Conservation (phyloP, 345 rosid species). For the Rhodomyrtus tomentosa region DNA sequence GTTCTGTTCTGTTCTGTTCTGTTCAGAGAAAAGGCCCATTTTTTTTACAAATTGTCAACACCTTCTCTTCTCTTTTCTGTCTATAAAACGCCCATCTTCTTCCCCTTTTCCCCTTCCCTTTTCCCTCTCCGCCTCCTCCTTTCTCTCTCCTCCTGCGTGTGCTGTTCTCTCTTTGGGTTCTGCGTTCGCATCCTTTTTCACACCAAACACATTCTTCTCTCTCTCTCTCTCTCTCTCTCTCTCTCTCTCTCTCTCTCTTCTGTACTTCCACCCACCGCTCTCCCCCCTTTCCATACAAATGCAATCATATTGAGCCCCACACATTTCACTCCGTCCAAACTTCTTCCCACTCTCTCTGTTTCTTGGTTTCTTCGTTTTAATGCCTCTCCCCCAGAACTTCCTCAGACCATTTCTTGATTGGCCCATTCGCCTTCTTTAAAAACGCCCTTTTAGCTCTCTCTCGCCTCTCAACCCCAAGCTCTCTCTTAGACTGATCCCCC, state of each 20-base stretch:
- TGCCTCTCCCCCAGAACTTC: neutral
- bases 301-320: slow-evolving; percentile 29
- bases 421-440: neutral
- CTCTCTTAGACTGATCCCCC: neutral
- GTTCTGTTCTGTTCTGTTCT: too few relatives aligned
- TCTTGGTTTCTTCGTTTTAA: neutral
- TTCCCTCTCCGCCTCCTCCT: neutral
- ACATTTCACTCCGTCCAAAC: neutral
- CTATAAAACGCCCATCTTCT: neutral
- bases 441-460: neutral
- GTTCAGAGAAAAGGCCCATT: too few relatives aligned
- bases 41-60: too few relatives aligned
- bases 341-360: neutral
- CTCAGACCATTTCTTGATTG: neutral
- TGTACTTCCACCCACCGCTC: neutral
- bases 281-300: slow-evolving; percentile 1
- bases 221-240: neutral
- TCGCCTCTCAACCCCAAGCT: neutral
- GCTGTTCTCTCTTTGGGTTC: neutral
- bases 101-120: neutral
- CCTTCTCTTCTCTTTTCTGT: neutral
- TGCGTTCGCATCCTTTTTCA: neutral
- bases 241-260: neutral
- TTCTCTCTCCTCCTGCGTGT: neutral
- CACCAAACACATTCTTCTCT: slow-evolving; percentile 7